Conservation (phyloP, 805 yeast genomes). For the Candida nitratophila region DNA sequence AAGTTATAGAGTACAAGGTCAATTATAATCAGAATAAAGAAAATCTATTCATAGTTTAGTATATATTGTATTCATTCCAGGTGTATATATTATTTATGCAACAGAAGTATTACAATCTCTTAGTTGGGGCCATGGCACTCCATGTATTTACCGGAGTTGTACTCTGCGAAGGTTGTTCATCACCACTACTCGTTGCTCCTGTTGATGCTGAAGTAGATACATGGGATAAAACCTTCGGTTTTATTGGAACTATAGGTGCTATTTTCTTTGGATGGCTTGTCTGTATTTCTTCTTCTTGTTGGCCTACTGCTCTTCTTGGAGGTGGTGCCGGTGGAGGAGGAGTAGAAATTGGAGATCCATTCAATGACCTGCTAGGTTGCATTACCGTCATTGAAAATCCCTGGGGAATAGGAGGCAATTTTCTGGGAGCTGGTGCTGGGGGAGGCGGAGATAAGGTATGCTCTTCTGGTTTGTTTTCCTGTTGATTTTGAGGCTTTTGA, state of each 20-base stretch:
- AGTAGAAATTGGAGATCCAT: constrained; percentile 33
- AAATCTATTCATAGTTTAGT: no score
- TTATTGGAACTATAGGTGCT: constrained; percentile 26
- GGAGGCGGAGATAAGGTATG: constrained; percentile 1
- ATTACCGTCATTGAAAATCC: constrained; percentile 17
- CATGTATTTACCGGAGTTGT: constrained; percentile 8
- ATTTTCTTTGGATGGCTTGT: constrained; percentile 7
- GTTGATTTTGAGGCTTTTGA: neutral
- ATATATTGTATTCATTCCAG: no score
- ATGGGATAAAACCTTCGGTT: constrained; percentile 20
- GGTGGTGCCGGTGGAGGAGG: constrained; percentile 27
- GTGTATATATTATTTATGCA: neutral
- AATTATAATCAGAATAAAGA: no score
- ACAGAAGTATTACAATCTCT: constrained; percentile 10
- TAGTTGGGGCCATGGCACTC: constrained; percentile 27
- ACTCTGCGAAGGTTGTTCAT: neutral
- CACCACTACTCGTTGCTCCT: neutral
- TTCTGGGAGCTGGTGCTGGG: constrained; percentile 8
- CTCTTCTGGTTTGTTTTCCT: neutral
- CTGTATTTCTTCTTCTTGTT: neutral
- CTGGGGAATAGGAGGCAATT: constrained; percentile 7
- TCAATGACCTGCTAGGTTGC: constrained; percentile 24
- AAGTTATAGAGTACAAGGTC: no score
- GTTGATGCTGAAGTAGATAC: constrained; percentile 2
- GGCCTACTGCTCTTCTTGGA: constrained; percentile 10